These are phyloP conservation scores for Tuber magnatum DNA, from an alignment of 495 filamentous ascomycete genomes.

Conservation along the genomic window DNA sequence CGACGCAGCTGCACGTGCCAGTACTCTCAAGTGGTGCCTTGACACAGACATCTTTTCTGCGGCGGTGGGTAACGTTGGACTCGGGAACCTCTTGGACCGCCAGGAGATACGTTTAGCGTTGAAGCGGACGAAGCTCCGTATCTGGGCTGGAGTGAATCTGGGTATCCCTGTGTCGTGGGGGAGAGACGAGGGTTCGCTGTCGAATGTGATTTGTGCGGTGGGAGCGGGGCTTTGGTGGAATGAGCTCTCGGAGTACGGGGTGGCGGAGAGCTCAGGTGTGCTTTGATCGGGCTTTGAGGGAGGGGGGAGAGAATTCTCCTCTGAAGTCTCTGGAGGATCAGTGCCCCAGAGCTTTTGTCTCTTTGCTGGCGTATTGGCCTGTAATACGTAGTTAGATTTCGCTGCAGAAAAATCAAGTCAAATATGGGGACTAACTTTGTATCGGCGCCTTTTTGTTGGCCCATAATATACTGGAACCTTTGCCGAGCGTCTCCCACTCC, in stretches of 20 bases:
- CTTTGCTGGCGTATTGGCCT: background rate
- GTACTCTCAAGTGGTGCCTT: background rate
- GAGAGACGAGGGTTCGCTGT: background rate
- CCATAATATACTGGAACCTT: background rate
- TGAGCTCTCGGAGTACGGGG: background rate
- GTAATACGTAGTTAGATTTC: background rate
- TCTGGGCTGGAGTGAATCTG: background rate
- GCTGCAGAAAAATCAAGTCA: background rate
- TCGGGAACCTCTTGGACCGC: background rate
- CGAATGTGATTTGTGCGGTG: no score
- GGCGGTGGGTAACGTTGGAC: background rate
- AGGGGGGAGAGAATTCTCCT: no score
- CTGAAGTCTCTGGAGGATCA: background rate
- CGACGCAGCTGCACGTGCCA: background rate
- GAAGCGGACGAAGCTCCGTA: background rate
- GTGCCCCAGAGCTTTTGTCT: background rate
- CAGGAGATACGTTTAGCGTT: background rate
- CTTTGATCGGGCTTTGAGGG: no score
- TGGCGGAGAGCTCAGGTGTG: no score
- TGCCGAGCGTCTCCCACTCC: background rate
- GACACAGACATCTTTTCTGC: background rate
- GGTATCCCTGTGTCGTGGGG: background rate
- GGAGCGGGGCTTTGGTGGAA: background rate
- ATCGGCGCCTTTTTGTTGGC: background rate
- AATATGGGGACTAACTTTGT: background rate